Evolutionary conservation across 2,329 filamentous ascomycete genomes (phyloP), one percentile per base, ranked within the genome.

Genomic region (Botrytis hyacinthi): DNA sequence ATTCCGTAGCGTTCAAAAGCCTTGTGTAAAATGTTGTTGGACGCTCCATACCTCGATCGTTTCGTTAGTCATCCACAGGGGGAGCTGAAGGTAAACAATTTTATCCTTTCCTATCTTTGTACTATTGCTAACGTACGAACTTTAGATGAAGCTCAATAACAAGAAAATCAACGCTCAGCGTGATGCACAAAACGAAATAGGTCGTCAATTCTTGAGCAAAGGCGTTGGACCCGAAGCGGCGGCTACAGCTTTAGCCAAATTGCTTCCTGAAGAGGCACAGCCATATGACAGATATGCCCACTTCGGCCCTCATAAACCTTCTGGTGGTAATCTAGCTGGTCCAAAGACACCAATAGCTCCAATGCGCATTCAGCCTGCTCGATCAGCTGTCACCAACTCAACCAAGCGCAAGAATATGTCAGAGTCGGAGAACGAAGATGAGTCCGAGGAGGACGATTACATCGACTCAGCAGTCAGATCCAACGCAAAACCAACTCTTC

Each of bases 81-180:
- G 3, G 76, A 78, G 29, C 59, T 76, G 4, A 73, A 74, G 44
- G 79, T 80, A 77, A 73, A 77, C 44, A 37, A 54, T 37, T n/a
- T 42, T 7, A 16, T 20, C 40, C 7, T 57, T 60, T 35, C 20
- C 40, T 37, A 37, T 20, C 10, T 26, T 12, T 22, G 35, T 9
- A 8, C 12, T 37, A 22, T 35, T 42, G 70, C 51, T 68, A 71
- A 71, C 40, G 18, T 60, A 16, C 2, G 63, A 12, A 46, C 69
- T 20, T 20, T 68, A 79, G 78, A 74, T 75, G 62, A 80, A 80
- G 54, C 35, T 75, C 4, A 76, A 73, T 1, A 80, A 80, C 40
- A 76, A 77, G 48, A 77, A 75, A 35, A 77, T 80, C 2, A 80
- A 80, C 57, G 71, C 70, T 1, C 71, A 78, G n/a, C 74, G 79